Conservation (phyloP, 2,329 filamentous ascomycete species). For the Myriosclerotinia duriaeana region DNA sequence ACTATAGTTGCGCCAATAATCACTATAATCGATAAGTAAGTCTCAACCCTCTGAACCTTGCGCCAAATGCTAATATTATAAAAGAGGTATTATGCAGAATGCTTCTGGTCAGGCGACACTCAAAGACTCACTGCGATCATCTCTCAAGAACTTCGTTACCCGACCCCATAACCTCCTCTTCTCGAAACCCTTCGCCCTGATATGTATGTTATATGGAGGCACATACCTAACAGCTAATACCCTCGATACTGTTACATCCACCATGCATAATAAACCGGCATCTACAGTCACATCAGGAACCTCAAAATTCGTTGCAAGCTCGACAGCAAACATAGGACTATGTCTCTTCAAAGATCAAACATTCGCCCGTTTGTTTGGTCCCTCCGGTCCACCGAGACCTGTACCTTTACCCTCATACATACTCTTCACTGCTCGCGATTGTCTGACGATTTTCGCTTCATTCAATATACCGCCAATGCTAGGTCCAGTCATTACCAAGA, state of each 20-base stretch:
- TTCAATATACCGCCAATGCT: slow-evolving; percentile 86
- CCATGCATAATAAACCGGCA: slow-evolving; percentile 56
- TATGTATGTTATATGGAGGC: slow-evolving; percentile 76
- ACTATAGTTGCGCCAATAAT: slow-evolving; percentile 79
- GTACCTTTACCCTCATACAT: slow-evolving; percentile 71
- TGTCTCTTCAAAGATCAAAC: slow-evolving; percentile 88
- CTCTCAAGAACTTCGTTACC: slow-evolving; percentile 55
- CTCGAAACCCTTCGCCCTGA: slow-evolving; percentile 66
- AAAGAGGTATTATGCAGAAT: slow-evolving; percentile 76
- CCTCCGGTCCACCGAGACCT: slow-evolving; percentile 51
- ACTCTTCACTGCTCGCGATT: slow-evolving; percentile 80
- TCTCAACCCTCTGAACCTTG: slow-evolving; percentile 15
- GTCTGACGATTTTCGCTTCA: slow-evolving; percentile 83
- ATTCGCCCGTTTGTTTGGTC: slow-evolving; percentile 80
- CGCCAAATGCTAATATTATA: slow-evolving; percentile 28
- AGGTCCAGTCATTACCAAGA: slow-evolving; percentile 63
- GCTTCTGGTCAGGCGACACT: slow-evolving; percentile 68
- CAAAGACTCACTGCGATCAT: slow-evolving; percentile 57
- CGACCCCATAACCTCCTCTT: slow-evolving; percentile 61
- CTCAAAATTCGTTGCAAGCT: slow-evolving; percentile 78
- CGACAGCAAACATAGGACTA: slow-evolving; percentile 77
- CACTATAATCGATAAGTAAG: slow-evolving; percentile 81
- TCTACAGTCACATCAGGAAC: slow-evolving; percentile 68
- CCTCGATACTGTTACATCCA: slow-evolving; percentile 77
- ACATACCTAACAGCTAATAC: slow-evolving; percentile 88